A percentile compares a stretch with the other conserved stretches of the same genome.
phyloP scores from a whole-genome alignment of 345 rosid genomes.

The Gossypium herbaceum region DNA sequence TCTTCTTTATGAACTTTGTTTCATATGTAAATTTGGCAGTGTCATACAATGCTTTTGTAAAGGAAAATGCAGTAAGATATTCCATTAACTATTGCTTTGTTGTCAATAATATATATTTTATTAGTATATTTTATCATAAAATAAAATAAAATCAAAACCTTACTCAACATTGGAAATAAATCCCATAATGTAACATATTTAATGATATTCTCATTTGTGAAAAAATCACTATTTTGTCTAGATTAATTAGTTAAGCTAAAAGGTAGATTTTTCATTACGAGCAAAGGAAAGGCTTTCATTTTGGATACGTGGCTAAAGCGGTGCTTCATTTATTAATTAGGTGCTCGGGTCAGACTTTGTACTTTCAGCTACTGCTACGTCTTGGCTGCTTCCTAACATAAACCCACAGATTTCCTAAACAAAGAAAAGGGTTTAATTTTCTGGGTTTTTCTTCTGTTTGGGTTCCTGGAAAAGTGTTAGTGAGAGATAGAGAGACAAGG shows the following conservation, averaged over 20 bases:
- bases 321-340: not conserved
- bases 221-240: not conserved
- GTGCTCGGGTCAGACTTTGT: not conserved
- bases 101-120: not conserved
- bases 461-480: not conserved
- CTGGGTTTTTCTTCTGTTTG: conserved; percentile 3
- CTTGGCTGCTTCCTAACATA: not conserved
- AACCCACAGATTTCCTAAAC: not conserved
- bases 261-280: not conserved
- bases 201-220: too few species aligned
- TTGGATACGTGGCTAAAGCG: conserved; percentile 5
- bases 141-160: not conserved
- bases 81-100: not conserved
- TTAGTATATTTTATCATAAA: too few species aligned
- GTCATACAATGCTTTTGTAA: not conserved
- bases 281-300: not conserved
- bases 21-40: not conserved
- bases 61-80: not conserved
- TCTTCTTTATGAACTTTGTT: not conserved
- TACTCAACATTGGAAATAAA: not conserved
- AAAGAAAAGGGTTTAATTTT: not conserved
- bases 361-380: not conserved
- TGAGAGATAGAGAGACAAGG: not conserved
- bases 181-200: too few species aligned
- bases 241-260: not conserved